Evolutionary conservation across 352 stramenopile species (phyloP), one percentile per base, ranked within the genome.

Genomic region (Pythium folliculosum): DNA sequence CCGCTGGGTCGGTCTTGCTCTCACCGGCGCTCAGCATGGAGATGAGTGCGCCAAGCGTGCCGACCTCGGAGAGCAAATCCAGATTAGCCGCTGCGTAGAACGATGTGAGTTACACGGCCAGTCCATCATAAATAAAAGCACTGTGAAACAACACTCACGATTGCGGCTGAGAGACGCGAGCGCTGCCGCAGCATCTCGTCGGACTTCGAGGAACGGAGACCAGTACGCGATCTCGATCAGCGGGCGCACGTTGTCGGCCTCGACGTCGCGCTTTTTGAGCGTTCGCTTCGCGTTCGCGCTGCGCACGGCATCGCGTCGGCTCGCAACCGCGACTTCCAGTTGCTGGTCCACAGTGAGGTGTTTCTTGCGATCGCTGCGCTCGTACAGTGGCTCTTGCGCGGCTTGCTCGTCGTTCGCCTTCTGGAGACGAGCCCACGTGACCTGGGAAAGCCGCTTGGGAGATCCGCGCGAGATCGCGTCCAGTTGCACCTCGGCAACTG

Each of bases 171-270:
- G 65, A 16, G 88, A 92, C 0, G 81, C 74, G 22, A 96, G 79
- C 0, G 88, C 88, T 6, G 88, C 81, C 12, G 88, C 88, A 2
- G 84, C 83, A 37, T 96, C 88, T 5, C 86, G 80, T 8, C 86
- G 81, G 6, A 96, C 86, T 71, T 96, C 88, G 32, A 90, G 59
- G 47, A 93, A 94, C 0, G 84, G 83, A 4, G 82, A 93, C 88
- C 86, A 96, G 77, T 94, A 96, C n/a, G 86, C 86, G 52, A 94
- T 90, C 55, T 94, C 88, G 43, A 96, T 86, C 43, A 96, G 65
- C 19, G 88, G 88, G 9, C 78, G 74, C 21, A 96, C 75, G 19
- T 83, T 78, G n/a, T 92, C 82, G 3, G 73, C 67, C 37, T 88
- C 75, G 21, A 92, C 83, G 57, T 92, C 84, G 52, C 83, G 77